Evolutionary conservation across 208 protist genomes (phyloP).

Genomic region (Porcisia deanei): DNA sequence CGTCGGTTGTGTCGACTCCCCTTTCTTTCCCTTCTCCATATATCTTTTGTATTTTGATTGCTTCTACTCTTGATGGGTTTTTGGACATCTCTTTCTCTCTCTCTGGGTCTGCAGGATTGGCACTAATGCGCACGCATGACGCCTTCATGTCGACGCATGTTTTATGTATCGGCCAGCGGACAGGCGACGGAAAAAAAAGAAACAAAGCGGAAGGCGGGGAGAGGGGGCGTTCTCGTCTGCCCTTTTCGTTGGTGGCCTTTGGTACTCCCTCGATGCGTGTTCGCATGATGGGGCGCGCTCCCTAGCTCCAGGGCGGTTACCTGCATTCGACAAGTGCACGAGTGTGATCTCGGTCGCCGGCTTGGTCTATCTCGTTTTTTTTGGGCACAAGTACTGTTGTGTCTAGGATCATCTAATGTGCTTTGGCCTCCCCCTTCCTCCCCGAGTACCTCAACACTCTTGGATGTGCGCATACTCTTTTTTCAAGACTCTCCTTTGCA

Average conservation of each 20-base stretch:
- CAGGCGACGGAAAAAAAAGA: background rate
- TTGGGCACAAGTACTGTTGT: background rate
- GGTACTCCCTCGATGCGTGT: background rate
- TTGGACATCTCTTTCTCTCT: too few species aligned
- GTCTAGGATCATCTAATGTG: background rate
- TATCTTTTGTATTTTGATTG: too few species aligned
- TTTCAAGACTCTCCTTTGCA: background rate
- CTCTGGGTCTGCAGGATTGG: too few species aligned
- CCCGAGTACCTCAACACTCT: background rate
- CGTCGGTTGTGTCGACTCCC: too few species aligned
- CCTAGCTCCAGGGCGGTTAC: background rate
- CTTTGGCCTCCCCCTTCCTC: background rate
- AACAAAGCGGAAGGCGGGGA: too few species aligned
- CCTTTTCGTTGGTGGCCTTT: background rate
- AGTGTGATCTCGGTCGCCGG: background rate
- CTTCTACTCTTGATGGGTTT: too few species aligned
- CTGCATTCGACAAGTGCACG: background rate
- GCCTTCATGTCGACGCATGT: background rate
- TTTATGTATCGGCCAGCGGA: background rate
- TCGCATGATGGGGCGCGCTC: background rate
- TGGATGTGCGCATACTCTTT: background rate
- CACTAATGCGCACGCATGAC: too few species aligned
- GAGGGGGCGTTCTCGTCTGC: background rate
- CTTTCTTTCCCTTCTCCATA: too few species aligned
- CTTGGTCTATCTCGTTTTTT: background rate